Base-by-base conservation (phyloP, 306 rosid genomes). In the Ormosia semicastrata region DNA sequence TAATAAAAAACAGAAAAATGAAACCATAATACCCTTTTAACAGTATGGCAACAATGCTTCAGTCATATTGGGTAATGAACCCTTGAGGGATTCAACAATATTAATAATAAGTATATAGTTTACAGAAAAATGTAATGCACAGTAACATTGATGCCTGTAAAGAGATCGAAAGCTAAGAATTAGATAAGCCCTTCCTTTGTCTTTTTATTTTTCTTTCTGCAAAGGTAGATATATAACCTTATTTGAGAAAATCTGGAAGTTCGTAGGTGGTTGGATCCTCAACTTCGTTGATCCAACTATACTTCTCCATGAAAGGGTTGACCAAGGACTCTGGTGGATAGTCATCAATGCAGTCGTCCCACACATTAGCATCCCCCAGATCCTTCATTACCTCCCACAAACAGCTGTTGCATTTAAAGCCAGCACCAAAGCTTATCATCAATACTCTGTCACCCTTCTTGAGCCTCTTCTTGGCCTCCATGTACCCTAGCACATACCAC, bases 401-500 rank as follows among this genome's bases (percentile, higher is more conserved):
- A 71, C 97, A 92, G 84, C 98, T 94, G 64, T 93, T 91, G 82
- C 98, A 94, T 87, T 94, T 94, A 88, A 94, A 94, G 40, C 98
- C 98, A 3, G 95, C 97, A 18, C 98, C 98, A 75, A 94, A 94
- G 73, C 97, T 93, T 81, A 94, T 93, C 98, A 94, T 94, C 36
- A 94, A 70, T 4, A 94, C 87, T 0, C 77, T 93, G 4, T 91
- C 90, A 0, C 92, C 94, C 40, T 86, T 91, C 77, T 86, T 92
- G 1, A 94, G 84, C 77, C 98, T 88, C 79, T 92, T 89, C 84
- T 95, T 95, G 0, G 95, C 98, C 41, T 95, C 98, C 98, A 95
- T 95, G 78, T 95, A 95, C 9, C 88, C 97, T 12, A 95, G 52
- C 4, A 95, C 97, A 66, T 95, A 95, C 98, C 98, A 95, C 6